Evolutionary conservation across 352 stramenopile genomes (phyloP), one percentile per base, ranked within the genome.

Genomic region (Globisporangium cylindrosporum): DNA sequence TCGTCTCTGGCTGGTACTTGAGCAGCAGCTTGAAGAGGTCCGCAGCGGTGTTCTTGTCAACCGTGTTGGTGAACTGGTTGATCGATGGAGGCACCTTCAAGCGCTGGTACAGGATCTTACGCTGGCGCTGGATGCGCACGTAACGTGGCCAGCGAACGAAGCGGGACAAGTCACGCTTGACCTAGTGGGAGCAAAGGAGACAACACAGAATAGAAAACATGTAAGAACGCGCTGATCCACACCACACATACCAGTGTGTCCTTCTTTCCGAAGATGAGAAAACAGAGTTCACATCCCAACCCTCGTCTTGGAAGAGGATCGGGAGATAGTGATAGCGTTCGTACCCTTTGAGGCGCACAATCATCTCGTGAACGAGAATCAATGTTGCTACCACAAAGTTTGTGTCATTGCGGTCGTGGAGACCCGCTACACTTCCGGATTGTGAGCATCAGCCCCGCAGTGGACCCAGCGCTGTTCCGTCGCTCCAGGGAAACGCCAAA

Each of bases 71-170:
- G 90, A 99, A 99, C 87, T 99, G 97, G 86, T 99, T 99, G 78
- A 99, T 93, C 78, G 95, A 95, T 68, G 98, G 98, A 65, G 98
- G 98, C 56, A 99, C 97, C 87, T 99, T 99, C 34, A 99, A 85
- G 74, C 98, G 97, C 81, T 99, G 95, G 84, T 98, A 97, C 67
- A 99, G 81, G 61, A 99, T 95, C 81, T 99, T 99, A 75, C 96
- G 93, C 88, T 99, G 98, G 78, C 98, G 94, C 89, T 99, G 98
- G 70, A 99, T 88, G 68, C 97, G 93, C 64, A 99, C 96, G 84
- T 99, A 99, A 77, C 94, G 89, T 62, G 98, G 98, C 98, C 98
- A 99, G 73, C 97, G 96, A 36, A 99, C 97, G 76, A 99, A 99
- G 70, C 98, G 93, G 68, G 90, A 98, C 69, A 99, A 84, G 84